Evolutionary conservation across 2,329 filamentous ascomycete genomes (phyloP).

Genomic region (Hyphodiscus sp.): DNA sequence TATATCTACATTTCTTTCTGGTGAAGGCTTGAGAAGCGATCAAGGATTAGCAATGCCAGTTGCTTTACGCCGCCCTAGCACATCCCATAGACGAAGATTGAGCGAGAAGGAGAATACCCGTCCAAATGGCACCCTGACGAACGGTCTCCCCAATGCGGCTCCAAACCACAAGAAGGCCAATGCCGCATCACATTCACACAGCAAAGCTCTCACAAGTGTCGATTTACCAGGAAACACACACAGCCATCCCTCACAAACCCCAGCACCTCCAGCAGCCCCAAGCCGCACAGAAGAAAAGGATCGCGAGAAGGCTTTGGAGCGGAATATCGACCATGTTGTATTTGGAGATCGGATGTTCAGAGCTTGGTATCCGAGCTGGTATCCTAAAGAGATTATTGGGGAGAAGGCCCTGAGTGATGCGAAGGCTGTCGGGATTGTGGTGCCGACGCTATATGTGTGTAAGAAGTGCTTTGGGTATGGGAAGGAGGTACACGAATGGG

Average conservation of each 20-base stretch:
- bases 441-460: slow-evolving; percentile 77
- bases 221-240: not conserved
- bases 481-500: slow-evolving; percentile 52
- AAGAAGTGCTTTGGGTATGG: slow-evolving; percentile 93
- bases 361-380: slow-evolving; percentile 91
- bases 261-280: not conserved
- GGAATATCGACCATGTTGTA: slow-evolving; percentile 82
- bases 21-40: not conserved
- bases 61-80: not conserved
- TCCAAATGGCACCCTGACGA: not conserved
- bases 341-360: slow-evolving; percentile 78
- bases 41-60: not conserved
- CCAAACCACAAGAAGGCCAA: not conserved
- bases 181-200: not conserved
- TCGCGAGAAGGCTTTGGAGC: slow-evolving; percentile 38
- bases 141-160: not conserved
- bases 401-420: slow-evolving; percentile 32
- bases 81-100: not conserved
- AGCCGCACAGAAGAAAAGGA: not conserved
- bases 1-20: not conserved
- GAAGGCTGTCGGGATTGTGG: slow-evolving; percentile 31
- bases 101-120: not conserved
- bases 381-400: slow-evolving; percentile 63
- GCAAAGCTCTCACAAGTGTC: not conserved
- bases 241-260: not conserved